A percentile compares a stretch with the other conserved stretches of the same genome.
Conservation (phyloP, 441 rosid species). For the Euphorbia schlechtendalii region DNA sequence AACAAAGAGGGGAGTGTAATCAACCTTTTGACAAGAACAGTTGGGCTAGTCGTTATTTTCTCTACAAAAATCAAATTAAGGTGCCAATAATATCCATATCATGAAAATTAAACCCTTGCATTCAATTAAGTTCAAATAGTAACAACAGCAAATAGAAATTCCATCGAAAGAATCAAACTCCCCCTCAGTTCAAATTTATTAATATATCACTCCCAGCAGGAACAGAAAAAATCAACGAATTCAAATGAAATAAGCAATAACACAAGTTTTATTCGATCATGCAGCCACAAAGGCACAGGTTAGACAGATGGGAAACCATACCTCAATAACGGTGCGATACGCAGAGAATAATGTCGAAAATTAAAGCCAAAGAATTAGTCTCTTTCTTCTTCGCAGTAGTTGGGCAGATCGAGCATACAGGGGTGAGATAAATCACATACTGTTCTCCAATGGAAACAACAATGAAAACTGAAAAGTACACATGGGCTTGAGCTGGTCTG, state of each 20-base stretch:
- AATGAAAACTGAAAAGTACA: conserved; percentile 11
- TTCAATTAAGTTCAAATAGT: conserved; percentile 5
- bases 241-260: conserved; percentile 5
- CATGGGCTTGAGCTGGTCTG: too few species aligned
- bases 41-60: too few species aligned
- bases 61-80: too few species aligned
- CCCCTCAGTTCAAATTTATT: background rate
- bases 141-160: conserved; percentile 1
- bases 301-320: background rate
- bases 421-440: background rate
- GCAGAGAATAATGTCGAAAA: conserved; percentile 1
- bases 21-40: too few species aligned
- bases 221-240: conserved; percentile 15
- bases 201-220: background rate
- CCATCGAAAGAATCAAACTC: background rate
- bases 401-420: conserved; percentile 27
- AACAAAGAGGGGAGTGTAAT: too few species aligned
- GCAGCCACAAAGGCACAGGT: background rate
- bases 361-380: background rate
- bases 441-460: conserved; percentile 15
- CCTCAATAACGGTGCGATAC: conserved; percentile 22
- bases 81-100: conserved; percentile 5
- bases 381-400: conserved; percentile 18
- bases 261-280: conserved; percentile 4
- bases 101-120: background rate